These are phyloP conservation scores for Fagopyrum esculentum DNA, from an alignment of 148 eudicot genomes.

Conservation along the genomic window DNA sequence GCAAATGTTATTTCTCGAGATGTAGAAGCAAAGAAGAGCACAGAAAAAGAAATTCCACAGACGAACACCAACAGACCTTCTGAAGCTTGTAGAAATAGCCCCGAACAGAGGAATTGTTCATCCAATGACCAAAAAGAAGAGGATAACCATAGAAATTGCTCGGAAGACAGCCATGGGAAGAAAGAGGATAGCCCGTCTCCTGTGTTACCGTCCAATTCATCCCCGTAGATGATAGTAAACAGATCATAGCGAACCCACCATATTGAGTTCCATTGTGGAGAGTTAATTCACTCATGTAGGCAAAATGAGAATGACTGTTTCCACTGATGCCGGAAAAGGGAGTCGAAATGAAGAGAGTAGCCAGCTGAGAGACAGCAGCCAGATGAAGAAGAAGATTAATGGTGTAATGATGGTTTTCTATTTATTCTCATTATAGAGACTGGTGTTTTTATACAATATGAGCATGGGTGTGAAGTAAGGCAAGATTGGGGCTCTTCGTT, in stretches of 20 bases:
- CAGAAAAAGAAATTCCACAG: constrained; percentile 27
- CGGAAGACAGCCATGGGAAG: constrained; percentile 31
- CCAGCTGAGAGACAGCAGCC: not conserved
- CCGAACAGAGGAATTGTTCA: constrained; percentile 21
- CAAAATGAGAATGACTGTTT: constrained; percentile 9
- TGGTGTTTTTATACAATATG: constrained; percentile 7
- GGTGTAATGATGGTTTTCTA: constrained; percentile 4
- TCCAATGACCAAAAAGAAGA: constrained; percentile 23
- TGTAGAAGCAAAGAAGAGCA: constrained; percentile 23
- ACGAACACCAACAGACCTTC: constrained; percentile 20
- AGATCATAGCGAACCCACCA: constrained; percentile 34
- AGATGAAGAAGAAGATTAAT: not conserved
- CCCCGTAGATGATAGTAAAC: constrained; percentile 61
- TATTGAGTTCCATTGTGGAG: not conserved
- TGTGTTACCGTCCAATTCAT: constrained; percentile 32
- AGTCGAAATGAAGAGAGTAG: not conserved
- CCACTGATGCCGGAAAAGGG: constrained; percentile 2
- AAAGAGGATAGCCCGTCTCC: constrained; percentile 35
- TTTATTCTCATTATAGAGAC: constrained; percentile 11
- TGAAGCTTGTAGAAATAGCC: constrained; percentile 22
- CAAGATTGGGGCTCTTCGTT: not conserved
- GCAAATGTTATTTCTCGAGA: constrained; percentile 25
- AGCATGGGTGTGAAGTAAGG: not conserved
- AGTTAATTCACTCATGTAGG: constrained; percentile 5
- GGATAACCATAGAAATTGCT: constrained; percentile 23